Evolutionary conservation across 495 filamentous ascomycete genomes (phyloP).

Genomic region (Xylona heveae): DNA sequence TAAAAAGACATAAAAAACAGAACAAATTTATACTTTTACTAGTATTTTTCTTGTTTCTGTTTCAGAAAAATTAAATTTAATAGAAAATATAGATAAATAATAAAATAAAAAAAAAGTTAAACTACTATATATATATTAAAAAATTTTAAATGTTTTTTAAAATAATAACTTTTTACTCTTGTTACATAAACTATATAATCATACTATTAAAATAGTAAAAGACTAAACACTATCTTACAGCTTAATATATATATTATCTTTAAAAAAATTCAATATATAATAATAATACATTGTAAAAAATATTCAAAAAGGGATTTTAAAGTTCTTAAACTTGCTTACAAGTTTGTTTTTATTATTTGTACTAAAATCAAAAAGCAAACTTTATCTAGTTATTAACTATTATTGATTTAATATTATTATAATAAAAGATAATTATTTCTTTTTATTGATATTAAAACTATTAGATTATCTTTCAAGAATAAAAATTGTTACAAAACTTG

Average conservation of each 20-base stretch:
- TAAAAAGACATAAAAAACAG: not conserved
- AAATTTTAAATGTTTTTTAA: no score
- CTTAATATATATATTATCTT: no score
- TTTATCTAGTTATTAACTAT: slow-evolving; percentile 8
- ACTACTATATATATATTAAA: no score
- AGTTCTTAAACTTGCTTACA: slow-evolving; percentile 3
- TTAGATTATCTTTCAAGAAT: slow-evolving; percentile 2
- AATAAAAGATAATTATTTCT: slow-evolving; percentile 7
- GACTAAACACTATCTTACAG: no score
- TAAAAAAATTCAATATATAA: no score
- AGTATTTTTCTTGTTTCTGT: not conserved
- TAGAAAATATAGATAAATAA: not conserved
- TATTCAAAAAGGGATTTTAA: slow-evolving; percentile 5
- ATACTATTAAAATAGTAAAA: no score
- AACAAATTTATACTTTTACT: not conserved
- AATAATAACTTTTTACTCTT: no score
- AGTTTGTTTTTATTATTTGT: slow-evolving; percentile 6
- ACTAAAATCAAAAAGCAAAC: slow-evolving; percentile 2
- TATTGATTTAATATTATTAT: slow-evolving; percentile 7
- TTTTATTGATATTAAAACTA: slow-evolving; percentile 6
- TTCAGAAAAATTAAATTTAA: not conserved
- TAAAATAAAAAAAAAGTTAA: no score
- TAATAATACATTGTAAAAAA: slow-evolving; percentile 1
- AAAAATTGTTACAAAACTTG: slow-evolving; percentile 8
- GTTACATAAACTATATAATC: no score